Evolutionary conservation across 2,329 filamentous ascomycete genomes (phyloP), one percentile per base, ranked within the genome.

Genomic region (Claviceps sp.): DNA sequence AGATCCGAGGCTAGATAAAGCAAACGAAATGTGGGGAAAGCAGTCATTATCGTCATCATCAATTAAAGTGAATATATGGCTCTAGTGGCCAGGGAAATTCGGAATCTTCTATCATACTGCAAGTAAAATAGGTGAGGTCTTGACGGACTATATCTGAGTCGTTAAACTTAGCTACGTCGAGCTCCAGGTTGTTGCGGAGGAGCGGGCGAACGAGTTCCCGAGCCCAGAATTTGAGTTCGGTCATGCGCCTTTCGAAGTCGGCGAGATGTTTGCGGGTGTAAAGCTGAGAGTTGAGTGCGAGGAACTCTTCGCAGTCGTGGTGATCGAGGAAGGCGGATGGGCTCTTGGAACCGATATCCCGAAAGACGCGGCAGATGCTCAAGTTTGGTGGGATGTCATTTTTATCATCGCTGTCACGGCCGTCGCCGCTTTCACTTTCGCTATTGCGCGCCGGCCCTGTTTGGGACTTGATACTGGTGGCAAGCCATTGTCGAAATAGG

Each of bases 401-500:
- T 5, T 34, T 34, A 17, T 14, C 17, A 13, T 41, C 24, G 22
- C 22, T 14, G 17, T 14, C 16, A 34, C 4, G 7, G 26, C 30
- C 26, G 19, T 17, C 30, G 39, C 38, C 34, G 38, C 42, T n/a
- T 14, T 19, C 24, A 47, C 17, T 60, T 50, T 56, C 60, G 24
- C 58, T 56, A 45, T 67, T 63, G 48, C 64, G 63, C 55, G 56
- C 64, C 54, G 65, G 58, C 52, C 67, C 52, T 13, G 70, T 80
- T 3, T 84, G 77, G 0, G 88, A 85, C 2, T 87, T 85, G 4
- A 87, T 95, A 65, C 89, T 91, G 61, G 96, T 90, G 4, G 89
- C 88, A 6, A 96, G 75, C 89, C 90, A 96, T 67, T 95, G 89
- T 3, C 91, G 80, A 69, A 96, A 97, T 14, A 95, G 73, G 44